Base-by-base conservation (phyloP, 108 stramenopile genomes). In the Nitzschia putrida region DNA sequence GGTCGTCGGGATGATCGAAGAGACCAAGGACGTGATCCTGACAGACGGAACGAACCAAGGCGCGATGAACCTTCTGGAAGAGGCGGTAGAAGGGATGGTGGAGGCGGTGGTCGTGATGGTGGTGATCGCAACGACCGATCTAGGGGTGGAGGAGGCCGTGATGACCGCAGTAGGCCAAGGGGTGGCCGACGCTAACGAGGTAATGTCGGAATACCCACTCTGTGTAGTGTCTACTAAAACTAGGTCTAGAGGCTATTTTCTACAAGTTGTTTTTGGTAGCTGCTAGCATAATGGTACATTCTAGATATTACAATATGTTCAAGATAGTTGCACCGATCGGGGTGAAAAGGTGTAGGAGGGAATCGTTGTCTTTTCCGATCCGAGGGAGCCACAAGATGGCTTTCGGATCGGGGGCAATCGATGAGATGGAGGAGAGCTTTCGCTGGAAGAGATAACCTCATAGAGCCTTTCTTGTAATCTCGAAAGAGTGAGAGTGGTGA, bases 41-140 rank as follows among this genome's bases (percentile, higher is more conserved):
- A 34, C 29, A 34, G 29, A 34, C 29, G 29, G 29, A 34, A 34
- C 29, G 29, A 34, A 34, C 58, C 49, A 9, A 16, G 51, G 7
- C 25, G 29, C 20, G 69, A 52, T 51, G 68, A 55, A 3, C 50
- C 50, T 23, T 51, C 52, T 9, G 50, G 18, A 47, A 20, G 61
- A 23, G 61, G 72, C 11, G 55, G 72, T 11, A 45, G 72, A 12
- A 64, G 64, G 10, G 64, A 55, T 12, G 37, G 13, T 45, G 53
- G 72, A 57, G 63, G 64, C 50, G 64, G 57, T 14, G 64, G 65
- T 0, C 54, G 58, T 20, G 25, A 58, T 58, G 45, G 66, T 67
- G 66, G 64, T 39, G 52, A 63, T 38, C 13, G 42, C 14, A 26
- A 43, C 4, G 24, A 52, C 4, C 29, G 29, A 34, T 34, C 29